Conservation (phyloP, 768 basidiomycete genomes). For the Phanerochaete carnosa region DNA sequence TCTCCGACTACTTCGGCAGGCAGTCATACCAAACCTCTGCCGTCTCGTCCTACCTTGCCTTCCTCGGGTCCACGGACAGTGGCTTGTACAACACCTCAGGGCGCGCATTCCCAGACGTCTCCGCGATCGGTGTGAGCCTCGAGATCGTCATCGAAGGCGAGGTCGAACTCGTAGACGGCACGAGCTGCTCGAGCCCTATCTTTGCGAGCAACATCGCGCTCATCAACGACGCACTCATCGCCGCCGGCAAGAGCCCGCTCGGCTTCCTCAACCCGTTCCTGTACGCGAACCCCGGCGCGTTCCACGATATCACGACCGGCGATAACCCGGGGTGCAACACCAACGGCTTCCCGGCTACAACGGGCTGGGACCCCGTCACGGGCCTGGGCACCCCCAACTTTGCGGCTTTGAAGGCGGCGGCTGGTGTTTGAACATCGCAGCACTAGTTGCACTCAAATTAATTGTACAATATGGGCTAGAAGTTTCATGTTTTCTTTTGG, state of each 20-base stretch:
- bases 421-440: constrained; percentile 10
- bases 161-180: constrained; percentile 44
- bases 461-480: no score
- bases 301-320: constrained; percentile 31
- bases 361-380: constrained; percentile 35
- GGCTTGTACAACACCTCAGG: constrained; percentile 50
- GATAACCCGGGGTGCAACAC: constrained; percentile 35
- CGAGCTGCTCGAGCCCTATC: constrained; percentile 59
- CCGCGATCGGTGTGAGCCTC: constrained; percentile 52
- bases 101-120: constrained; percentile 61
- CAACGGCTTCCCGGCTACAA: constrained; percentile 28
- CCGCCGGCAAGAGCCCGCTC: constrained; percentile 29
- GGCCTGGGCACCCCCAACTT: constrained; percentile 34
- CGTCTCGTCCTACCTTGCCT: constrained; percentile 42
- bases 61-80: constrained; percentile 44
- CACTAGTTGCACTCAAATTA: neutral
- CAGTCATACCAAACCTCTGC: constrained; percentile 51
- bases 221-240: constrained; percentile 35
- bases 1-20: constrained; percentile 57
- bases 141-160: constrained; percentile 41
- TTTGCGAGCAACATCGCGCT: constrained; percentile 62
- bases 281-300: constrained; percentile 22
- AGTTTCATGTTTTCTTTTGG: no score
- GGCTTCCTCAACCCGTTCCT: constrained; percentile 37
- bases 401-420: constrained; percentile 20